phyloP scores from a whole-genome alignment of 176 grass and related monocot species.

The Triticum monococcum region DNA sequence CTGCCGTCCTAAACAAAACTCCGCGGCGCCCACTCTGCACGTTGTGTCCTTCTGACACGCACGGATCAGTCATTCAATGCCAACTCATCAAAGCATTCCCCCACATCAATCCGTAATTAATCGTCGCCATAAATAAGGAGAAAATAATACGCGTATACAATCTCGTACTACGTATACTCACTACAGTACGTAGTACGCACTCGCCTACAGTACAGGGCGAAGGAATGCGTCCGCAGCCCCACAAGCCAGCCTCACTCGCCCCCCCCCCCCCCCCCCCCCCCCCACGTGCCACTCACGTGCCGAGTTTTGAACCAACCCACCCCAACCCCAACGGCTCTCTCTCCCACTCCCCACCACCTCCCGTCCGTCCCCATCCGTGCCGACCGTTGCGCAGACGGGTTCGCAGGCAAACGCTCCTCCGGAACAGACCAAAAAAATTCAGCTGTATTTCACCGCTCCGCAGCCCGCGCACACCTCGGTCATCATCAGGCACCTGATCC shows the following conservation, averaged over 20 bases:
- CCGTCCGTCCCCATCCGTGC: not conserved
- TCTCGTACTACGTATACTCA: not conserved
- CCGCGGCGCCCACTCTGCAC: not conserved
- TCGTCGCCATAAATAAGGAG: not conserved
- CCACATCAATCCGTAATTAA: not conserved
- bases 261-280: not conserved
- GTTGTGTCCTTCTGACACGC: not conserved
- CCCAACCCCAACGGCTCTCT: slow-evolving; percentile 47
- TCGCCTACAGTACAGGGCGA: too few relatives aligned
- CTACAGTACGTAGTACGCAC: too few relatives aligned
- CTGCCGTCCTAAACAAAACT: not conserved
- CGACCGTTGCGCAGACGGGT: slow-evolving; percentile 46
- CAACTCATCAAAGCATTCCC: not conserved
- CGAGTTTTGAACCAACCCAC: slow-evolving; percentile 41
- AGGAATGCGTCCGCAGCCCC: not conserved
- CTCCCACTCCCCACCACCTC: not conserved
- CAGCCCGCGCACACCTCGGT: not conserved
- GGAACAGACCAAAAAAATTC: not conserved
- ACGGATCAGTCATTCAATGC: not conserved
- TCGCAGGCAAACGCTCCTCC: slow-evolving; percentile 19
- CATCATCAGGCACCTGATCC: not conserved
- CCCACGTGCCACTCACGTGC: slow-evolving; percentile 12
- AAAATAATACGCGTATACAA: not conserved
- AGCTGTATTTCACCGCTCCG: not conserved
- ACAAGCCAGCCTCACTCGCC: not conserved